These are phyloP conservation scores for Dicorynia guianensis DNA, from an alignment of 306 rosid genomes.

Conservation along the genomic window DNA sequence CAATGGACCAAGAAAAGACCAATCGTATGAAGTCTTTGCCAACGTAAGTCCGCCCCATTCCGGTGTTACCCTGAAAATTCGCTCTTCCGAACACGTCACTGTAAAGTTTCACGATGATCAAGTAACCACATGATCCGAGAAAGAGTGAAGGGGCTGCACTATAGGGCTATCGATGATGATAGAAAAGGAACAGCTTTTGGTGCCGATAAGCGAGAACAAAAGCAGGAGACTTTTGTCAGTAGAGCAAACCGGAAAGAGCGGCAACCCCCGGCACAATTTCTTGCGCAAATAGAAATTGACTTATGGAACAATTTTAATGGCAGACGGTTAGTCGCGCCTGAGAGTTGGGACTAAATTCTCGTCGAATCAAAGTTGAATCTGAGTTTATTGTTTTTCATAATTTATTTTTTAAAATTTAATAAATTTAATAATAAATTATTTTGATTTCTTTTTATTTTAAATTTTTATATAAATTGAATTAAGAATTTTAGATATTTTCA, in stretches of 20 bases:
- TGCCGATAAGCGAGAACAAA: not conserved
- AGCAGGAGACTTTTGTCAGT: not conserved
- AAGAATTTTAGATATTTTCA: too few species aligned
- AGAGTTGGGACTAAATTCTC: too few species aligned
- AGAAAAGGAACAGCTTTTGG: conserved; percentile 1
- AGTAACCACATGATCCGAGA: not conserved
- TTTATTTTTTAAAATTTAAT: too few species aligned
- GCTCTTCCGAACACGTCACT: not conserved
- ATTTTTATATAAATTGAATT: too few species aligned
- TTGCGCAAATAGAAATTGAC: not conserved
- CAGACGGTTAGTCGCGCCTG: too few species aligned
- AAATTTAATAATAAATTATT: too few species aligned
- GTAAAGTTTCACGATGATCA: conserved; percentile 13
- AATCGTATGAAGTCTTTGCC: conserved; percentile 28
- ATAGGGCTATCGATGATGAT: not conserved
- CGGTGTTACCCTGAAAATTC: not conserved
- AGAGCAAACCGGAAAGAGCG: not conserved
- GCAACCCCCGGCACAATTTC: not conserved
- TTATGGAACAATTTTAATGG: too few species aligned
- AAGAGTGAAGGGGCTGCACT: not conserved
- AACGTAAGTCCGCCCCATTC: conserved; percentile 24
- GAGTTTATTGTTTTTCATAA: too few species aligned
- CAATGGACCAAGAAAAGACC: conserved; percentile 46
- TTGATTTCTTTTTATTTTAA: too few species aligned
- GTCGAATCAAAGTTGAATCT: too few species aligned